These are phyloP conservation scores for Fusarium torulosum DNA, from an alignment of 2,329 filamentous ascomycete genomes.

Conservation along the genomic window DNA sequence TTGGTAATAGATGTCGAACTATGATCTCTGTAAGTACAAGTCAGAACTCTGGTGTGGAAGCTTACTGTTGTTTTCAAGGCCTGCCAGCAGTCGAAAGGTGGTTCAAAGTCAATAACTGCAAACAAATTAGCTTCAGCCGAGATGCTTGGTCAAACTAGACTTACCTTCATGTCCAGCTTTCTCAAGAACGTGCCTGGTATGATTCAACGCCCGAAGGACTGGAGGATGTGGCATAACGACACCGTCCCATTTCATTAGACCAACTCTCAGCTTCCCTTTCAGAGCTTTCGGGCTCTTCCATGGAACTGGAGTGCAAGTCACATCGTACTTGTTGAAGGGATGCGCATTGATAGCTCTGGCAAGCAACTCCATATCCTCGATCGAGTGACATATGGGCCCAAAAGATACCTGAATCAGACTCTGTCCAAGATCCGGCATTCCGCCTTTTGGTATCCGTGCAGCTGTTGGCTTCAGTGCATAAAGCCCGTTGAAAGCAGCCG, in stretches of 20 bases:
- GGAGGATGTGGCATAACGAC: conserved; percentile 27
- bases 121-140: fast-evolving
- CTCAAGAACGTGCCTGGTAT: neutral
- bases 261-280: conserved; percentile 3
- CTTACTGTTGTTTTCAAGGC: neutral
- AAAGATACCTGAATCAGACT: conserved; percentile 60
- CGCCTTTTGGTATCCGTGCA: conserved; percentile 30
- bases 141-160: fast-evolving
- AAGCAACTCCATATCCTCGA: conserved; percentile 20
- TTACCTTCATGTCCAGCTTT: conserved; percentile 17
- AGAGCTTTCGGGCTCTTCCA: neutral
- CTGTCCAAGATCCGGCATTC: conserved; percentile 29
- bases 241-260: conserved; percentile 17
- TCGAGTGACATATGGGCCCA: conserved; percentile 32
- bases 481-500: conserved; percentile 50
- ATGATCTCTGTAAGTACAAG: neutral
- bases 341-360: conserved; percentile 4
- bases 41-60: fast-evolving
- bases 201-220: conserved; percentile 14
- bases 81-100: conserved; percentile 28
- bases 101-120: conserved; percentile 21
- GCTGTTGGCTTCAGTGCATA: conserved; percentile 41
- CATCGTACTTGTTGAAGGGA: conserved; percentile 9
- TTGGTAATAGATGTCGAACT: conserved; percentile 27
- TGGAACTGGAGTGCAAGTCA: neutral